Conservation (phyloP, 106 monocot genomes). For the Dendrobium catenatum region DNA sequence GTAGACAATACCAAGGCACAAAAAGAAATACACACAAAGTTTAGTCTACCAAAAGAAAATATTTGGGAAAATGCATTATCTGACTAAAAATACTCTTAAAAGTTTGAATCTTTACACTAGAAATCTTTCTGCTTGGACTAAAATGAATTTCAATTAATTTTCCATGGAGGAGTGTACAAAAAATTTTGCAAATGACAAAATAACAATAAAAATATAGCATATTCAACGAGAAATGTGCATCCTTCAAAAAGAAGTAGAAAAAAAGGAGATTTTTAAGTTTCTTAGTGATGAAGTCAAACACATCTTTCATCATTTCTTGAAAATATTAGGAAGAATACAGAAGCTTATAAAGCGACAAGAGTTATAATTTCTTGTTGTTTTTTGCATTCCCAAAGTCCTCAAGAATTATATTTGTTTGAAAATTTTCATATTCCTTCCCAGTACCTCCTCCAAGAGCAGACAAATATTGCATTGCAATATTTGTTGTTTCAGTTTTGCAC, state of each 20-base stretch:
- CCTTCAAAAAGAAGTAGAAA: background rate
- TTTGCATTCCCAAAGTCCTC: conserved; percentile 99
- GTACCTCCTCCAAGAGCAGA: conserved; percentile 93
- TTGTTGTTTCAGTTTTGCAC: conserved; percentile 98
- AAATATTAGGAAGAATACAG: conserved; percentile 7
- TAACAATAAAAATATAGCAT: conserved; percentile 3
- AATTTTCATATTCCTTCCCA: conserved; percentile 93
- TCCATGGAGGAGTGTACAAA: conserved; percentile 40
- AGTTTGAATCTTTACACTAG: conserved; percentile 91
- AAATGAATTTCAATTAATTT: conserved; percentile 98
- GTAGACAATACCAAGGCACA: background rate
- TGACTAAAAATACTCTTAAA: conserved; percentile 38
- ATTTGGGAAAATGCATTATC: background rate
- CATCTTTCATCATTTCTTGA: background rate
- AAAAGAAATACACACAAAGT: conserved; percentile 11
- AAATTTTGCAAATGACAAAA: background rate
- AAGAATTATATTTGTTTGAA: conserved; percentile 93
- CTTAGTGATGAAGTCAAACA: background rate
- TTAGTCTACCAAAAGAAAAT: conserved; percentile 9
- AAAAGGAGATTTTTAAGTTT: background rate
- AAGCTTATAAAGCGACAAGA: conserved; percentile 95
- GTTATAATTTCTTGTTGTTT: conserved; percentile 89
- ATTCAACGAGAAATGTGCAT: background rate
- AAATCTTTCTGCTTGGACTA: conserved; percentile 76
- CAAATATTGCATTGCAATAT: conserved; percentile 99